Evolutionary conservation across 2,329 filamentous ascomycete species (phyloP).

Genomic region (Furcasterigmium furcatum): DNA sequence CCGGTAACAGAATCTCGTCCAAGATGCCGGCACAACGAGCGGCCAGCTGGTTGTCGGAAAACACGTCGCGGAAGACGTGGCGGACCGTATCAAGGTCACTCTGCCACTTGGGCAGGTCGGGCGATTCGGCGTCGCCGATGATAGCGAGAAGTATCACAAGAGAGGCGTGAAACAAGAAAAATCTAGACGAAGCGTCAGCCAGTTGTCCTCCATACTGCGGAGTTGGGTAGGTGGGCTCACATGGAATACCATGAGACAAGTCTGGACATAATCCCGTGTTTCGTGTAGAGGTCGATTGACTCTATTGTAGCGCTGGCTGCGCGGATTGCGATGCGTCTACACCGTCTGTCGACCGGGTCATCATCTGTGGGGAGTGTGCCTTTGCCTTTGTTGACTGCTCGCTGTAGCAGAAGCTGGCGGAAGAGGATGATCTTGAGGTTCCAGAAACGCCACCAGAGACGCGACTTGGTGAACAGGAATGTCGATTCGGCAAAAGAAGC

Average conservation of each 20-base stretch:
- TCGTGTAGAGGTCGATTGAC: slow-evolving; percentile 19
- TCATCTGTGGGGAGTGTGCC: slow-evolving; percentile 3
- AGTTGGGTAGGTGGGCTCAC: slow-evolving; percentile 14
- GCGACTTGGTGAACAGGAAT: slow-evolving; percentile 19
- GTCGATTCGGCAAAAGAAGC: slow-evolving; percentile 11
- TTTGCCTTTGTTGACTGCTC: slow-evolving; percentile 16
- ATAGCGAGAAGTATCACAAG: slow-evolving; percentile 23
- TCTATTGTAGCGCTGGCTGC: slow-evolving; percentile 21
- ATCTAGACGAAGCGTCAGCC: slow-evolving; percentile 11
- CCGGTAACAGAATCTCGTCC: slow-evolving; percentile 17
- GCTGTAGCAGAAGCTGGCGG: slow-evolving; percentile 20
- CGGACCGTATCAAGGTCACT: slow-evolving; percentile 21
- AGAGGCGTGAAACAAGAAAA: slow-evolving; percentile 26
- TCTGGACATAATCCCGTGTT: slow-evolving; percentile 13
- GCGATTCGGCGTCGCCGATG: slow-evolving; percentile 19
- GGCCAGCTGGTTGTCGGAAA: slow-evolving; percentile 19
- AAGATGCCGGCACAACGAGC: slow-evolving; percentile 22
- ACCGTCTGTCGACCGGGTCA: slow-evolving; percentile 15
- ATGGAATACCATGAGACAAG: slow-evolving; percentile 27
- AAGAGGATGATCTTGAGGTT: slow-evolving; percentile 26
- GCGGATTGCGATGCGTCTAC: slow-evolving; percentile 17
- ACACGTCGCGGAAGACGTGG: slow-evolving; percentile 16
- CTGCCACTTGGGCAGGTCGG: slow-evolving; percentile 19
- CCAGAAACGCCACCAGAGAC: slow-evolving; percentile 27
- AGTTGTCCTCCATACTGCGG: background rate